phyloP scores from a whole-genome alignment of 2,329 filamentous ascomycete species.

The Pseudocercospora eumusae region DNA sequence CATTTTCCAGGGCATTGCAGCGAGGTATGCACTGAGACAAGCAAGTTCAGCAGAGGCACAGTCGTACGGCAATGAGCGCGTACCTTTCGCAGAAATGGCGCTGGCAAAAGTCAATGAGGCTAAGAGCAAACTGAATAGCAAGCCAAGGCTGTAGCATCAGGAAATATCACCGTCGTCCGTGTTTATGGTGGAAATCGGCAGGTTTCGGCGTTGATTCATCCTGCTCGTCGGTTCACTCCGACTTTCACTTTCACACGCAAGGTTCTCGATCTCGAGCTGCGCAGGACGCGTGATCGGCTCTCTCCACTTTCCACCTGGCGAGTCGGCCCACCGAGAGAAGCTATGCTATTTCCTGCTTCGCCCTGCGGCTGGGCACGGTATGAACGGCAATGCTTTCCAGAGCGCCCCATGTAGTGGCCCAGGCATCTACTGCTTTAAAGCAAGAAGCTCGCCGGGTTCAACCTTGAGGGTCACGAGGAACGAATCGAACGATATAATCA shows the following conservation, averaged over 20 bases:
- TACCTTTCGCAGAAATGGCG: constrained; percentile 72
- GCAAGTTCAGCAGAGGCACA: constrained; percentile 82
- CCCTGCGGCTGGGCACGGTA: not conserved
- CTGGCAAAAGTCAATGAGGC: constrained; percentile 67
- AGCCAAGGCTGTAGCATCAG: constrained; percentile 28
- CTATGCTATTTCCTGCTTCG: not conserved
- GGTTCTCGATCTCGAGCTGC: constrained; percentile 14
- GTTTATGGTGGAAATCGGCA: constrained; percentile 9
- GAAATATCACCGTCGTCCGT: constrained; percentile 14
- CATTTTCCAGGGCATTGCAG: constrained; percentile 86
- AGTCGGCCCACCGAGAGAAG: constrained; percentile 5
- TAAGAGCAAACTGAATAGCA: constrained; percentile 38
- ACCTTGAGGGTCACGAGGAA: not conserved
- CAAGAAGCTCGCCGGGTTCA: not conserved
- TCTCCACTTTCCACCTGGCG: constrained; percentile 17
- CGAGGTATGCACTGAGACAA: constrained; percentile 78
- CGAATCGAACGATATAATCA: no score
- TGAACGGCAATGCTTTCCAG: constrained; percentile 3
- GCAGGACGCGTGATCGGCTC: constrained; percentile 8
- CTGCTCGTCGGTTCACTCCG: not conserved
- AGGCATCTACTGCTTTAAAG: not conserved
- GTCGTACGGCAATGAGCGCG: constrained; percentile 67
- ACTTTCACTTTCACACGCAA: not conserved
- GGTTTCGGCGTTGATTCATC: not conserved
- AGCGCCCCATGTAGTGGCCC: not conserved